Conservation (phyloP, 768 basidiomycete species). For the Coprinellus micaceus region DNA sequence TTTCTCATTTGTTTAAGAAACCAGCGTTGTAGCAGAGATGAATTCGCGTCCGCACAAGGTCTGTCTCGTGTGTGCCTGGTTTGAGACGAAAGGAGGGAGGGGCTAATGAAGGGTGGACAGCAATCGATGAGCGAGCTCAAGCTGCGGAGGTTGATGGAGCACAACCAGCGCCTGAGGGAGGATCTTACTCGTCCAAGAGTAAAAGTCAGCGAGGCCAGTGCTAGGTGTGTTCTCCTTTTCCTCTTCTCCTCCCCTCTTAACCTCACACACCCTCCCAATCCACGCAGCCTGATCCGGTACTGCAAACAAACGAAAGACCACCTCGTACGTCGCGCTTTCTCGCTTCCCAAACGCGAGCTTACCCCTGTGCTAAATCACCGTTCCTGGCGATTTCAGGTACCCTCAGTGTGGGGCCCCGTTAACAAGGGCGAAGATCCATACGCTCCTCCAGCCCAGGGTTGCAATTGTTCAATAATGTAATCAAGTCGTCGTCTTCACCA, state of each 20-base stretch:
- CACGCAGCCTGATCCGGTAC: constrained; percentile 79
- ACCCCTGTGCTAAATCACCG: background rate
- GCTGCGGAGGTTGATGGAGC: constrained; percentile 87
- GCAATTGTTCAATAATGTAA: constrained; percentile 72
- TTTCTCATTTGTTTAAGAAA: too few species aligned
- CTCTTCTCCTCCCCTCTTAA: too few species aligned
- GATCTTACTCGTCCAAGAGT: constrained; percentile 88
- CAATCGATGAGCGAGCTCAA: constrained; percentile 99
- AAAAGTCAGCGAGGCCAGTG: constrained; percentile 86
- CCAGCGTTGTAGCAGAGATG: too few species aligned
- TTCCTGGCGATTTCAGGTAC: constrained; percentile 49
- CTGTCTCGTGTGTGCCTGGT: constrained; percentile 7
- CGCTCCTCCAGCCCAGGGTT: constrained; percentile 73
- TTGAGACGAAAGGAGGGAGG: too few species aligned
- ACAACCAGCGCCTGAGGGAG: constrained; percentile 87
- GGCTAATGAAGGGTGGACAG: too few species aligned
- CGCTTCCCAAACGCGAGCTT: background rate
- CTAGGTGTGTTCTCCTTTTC: constrained; percentile 61
- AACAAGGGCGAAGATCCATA: constrained; percentile 91
- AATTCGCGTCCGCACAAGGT: constrained; percentile 74
- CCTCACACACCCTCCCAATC: background rate
- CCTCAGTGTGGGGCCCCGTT: constrained; percentile 92
- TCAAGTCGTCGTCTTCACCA: background rate
- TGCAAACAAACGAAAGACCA: constrained; percentile 93
- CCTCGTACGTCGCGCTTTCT: constrained; percentile 49